Evolutionary conservation across 495 filamentous ascomycete genomes (phyloP), one percentile per base, ranked within the genome.

Genomic region (Talaromyces trachyspermus): DNA sequence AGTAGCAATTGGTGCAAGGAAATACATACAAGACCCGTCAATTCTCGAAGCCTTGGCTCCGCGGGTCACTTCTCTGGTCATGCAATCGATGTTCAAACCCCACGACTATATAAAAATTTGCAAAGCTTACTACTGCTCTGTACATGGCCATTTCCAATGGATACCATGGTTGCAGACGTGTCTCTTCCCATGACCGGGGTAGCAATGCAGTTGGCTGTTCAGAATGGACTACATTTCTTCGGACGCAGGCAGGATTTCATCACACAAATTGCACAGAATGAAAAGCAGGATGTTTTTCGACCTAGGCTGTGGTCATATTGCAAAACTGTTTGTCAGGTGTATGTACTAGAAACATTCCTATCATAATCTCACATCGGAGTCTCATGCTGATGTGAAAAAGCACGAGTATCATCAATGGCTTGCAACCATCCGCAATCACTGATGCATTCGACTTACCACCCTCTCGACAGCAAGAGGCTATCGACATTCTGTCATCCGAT

Each of bases 111-210:
- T 70, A 56, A 58, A 70, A 39, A 69, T 55, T 2, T 78, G 12
- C 71, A 76, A 44, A 71, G 64, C 5, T 46, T 77, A 1, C 42
- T 78, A 11, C 50, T 78, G 0, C 42, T 77, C 4, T 58, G 71
- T 4, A 69, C 63, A 2, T 78, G 75, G 75, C 67, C 72, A 0
- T 67, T 76, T 26, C 72, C 73, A 5, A 72, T 65, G 32, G 66
- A 68, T 15, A 63, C 63, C 9, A 59, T 61, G 33, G 65, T 60
- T 33, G 57, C 62, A 6, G 73, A 76, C 41, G 50, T 62, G 17
- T 66, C 60, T 0, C 72, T 72, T 20, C 56, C 67, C 0, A 19
- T 76, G 25, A 61, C 56, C 11, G 70, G 70, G 0, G 57, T 68
- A 39, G 50, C 71, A 9, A 46, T 73, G 6, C 71, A 72, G 33